Percentiles rank a stretch among this genome's conserved stretches.
Conservation (phyloP, 345 rosid genomes). For the Ceriops decandra region DNA sequence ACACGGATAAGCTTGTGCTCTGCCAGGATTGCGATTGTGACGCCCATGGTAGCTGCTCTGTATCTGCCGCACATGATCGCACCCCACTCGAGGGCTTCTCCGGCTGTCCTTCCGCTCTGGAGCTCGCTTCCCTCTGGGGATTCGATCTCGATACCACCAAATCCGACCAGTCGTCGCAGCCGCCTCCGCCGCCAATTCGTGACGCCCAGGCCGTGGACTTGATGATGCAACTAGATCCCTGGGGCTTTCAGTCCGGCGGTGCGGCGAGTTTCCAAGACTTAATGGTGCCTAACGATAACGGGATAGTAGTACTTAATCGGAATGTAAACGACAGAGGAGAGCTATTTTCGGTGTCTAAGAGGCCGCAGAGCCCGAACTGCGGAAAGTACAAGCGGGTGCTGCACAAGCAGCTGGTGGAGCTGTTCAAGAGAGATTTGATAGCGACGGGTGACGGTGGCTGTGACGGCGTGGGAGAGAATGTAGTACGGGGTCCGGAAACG, state of each 20-base stretch:
- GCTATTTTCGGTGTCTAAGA: constrained; percentile 20
- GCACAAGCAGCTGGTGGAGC: constrained; percentile 57
- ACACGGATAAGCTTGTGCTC: constrained; percentile 52
- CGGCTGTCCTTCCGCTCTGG: constrained; percentile 59
- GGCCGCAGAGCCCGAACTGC: constrained; percentile 30
- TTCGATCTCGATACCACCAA: constrained; percentile 44
- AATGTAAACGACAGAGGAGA: constrained; percentile 12
- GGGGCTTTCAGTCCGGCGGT: constrained; percentile 36
- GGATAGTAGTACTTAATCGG: not conserved
- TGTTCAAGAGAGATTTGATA: constrained; percentile 42
- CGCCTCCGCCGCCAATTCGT: no score
- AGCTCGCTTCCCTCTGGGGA: constrained; percentile 62
- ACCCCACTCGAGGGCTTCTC: constrained; percentile 57
- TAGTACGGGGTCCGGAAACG: constrained; percentile 36
- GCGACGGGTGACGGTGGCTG: constrained; percentile 8
- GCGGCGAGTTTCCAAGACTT: constrained; percentile 42
- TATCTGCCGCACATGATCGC: constrained; percentile 63
- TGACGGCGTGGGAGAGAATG: constrained; percentile 29
- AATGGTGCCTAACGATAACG: constrained; percentile 49
- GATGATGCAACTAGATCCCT: constrained; percentile 39
- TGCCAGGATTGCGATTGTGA: constrained; percentile 77
- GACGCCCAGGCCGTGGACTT: constrained; percentile 16
- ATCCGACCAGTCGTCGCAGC: not conserved
- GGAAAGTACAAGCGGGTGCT: constrained; percentile 59
- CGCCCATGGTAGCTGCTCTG: constrained; percentile 62